A percentile compares a stretch with the other conserved stretches of the same genome.
Conservation (phyloP, 2,329 filamentous ascomycete species). For the Atkinsonella hypoxylon region DNA sequence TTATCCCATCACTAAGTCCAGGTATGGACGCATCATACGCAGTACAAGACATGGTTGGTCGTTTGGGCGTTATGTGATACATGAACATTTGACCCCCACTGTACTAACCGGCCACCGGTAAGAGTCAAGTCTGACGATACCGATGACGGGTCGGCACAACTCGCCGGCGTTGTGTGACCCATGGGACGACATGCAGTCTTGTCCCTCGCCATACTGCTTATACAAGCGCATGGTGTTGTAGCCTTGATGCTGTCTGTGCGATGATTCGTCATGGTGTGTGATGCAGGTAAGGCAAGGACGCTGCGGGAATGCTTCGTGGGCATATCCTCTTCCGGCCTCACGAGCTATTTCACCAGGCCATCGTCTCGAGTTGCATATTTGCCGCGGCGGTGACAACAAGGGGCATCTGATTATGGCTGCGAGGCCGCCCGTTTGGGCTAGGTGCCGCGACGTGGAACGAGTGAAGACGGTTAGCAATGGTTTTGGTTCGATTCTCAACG, state of each 20-base stretch:
- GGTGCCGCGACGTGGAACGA: no score
- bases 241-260: neutral
- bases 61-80: neutral
- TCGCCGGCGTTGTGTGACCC: neutral
- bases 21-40: neutral
- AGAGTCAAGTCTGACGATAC: neutral
- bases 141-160: neutral
- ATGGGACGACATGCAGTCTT: neutral
- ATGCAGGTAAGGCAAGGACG: neutral
- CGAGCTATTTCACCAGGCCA: neutral
- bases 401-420: no score
- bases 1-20: no score
- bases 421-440: no score
- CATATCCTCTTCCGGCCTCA: neutral
- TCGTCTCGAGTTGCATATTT: no score
- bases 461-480: neutral
- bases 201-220: neutral
- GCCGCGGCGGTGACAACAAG: no score
- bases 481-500: neutral
- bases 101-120: neutral
- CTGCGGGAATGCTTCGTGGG: no score
- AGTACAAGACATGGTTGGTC: neutral
- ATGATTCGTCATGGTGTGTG: neutral
- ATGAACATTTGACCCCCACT: neutral
- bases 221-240: neutral